Evolutionary conservation across 768 basidiomycete species (phyloP), one percentile per base, ranked within the genome.

Genomic region (Chalciporus piperatus): DNA sequence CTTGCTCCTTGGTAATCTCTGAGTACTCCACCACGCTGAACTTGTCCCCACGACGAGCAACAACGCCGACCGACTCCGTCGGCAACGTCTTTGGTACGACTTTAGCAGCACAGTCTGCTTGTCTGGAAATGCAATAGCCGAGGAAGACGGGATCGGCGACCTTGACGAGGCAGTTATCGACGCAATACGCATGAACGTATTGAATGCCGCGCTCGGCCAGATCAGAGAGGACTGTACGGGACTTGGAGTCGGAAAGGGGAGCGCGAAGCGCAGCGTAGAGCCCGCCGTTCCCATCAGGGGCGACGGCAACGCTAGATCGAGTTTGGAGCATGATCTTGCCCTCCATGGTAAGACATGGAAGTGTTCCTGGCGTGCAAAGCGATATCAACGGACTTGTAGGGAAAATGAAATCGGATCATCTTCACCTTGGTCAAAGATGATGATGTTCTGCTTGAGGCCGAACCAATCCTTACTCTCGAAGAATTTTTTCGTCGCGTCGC

Each of bases 141-240:
- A 98, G 75, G 80, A 99, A 99, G 65, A 94, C 83, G 13, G 97
- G 97, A 68, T 99, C 97, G 43, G 95, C 97, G 48, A 99, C 92
- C 55, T 87, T 84, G 56, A 98, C 97, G 52, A 99, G 88, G 71
- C 97, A 98, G 76, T 99, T 99, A 76, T 99, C 97, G 61, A 99
- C 97, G 64, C 96, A 86, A 75, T 97, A 98, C 3, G 85, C 89
- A 71, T 99, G 96, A 44, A 99, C 79, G 71, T 96, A 97, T 51
- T 84, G 79, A 56, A 98, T 74, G 38, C 83, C 81, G 58, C 92
- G 91, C 38, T 73, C 66, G 22, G 76, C 73, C 56, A 98, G 80
- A 68, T 98, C 93, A 37, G 87, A 78, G 38, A 99, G 84, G 43
- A 98, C 93, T 19, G 88, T 88, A 48, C 71, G 78, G 17, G 80